Conservation (phyloP, 148 eudicot species). For the Pharnaceum exiguum region DNA sequence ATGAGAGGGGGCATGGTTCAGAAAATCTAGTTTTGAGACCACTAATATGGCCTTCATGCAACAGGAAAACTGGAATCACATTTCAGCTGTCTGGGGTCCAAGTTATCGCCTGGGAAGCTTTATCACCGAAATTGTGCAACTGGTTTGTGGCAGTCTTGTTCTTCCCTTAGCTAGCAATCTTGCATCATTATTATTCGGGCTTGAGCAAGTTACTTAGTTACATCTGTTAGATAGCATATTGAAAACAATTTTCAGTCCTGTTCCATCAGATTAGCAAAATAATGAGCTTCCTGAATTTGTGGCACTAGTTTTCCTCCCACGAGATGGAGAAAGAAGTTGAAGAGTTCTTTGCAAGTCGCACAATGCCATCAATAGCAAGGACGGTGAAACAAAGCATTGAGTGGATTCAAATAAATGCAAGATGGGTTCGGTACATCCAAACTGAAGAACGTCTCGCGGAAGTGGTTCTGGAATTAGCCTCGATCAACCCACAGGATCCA, state of each 20-base stretch:
- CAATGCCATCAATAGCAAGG: slow-evolving; percentile 61
- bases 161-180: neutral
- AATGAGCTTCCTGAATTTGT: too few relatives aligned
- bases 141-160: slow-evolving; percentile 31
- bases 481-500: too few relatives aligned
- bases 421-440: slow-evolving; percentile 72
- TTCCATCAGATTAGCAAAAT: too few relatives aligned
- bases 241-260: neutral
- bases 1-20: neutral
- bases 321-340: slow-evolving; percentile 80
- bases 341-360: slow-evolving; percentile 60
- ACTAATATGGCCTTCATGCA: neutral
- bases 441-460: slow-evolving; percentile 56
- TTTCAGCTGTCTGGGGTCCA: slow-evolving; percentile 50
- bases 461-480: slow-evolving; percentile 60
- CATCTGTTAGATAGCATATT: neutral
- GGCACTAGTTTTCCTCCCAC: slow-evolving; percentile 67
- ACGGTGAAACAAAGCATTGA: slow-evolving; percentile 93
- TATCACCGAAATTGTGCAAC: slow-evolving; percentile 52
- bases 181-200: neutral
- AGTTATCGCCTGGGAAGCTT: slow-evolving; percentile 57
- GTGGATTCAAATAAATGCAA: slow-evolving; percentile 69
- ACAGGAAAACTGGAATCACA: slow-evolving; percentile 68
- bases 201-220: neutral
- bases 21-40: neutral